phyloP scores from a whole-genome alignment of 2,329 filamentous ascomycete genomes.

The Mycosphaerella arachidis region DNA sequence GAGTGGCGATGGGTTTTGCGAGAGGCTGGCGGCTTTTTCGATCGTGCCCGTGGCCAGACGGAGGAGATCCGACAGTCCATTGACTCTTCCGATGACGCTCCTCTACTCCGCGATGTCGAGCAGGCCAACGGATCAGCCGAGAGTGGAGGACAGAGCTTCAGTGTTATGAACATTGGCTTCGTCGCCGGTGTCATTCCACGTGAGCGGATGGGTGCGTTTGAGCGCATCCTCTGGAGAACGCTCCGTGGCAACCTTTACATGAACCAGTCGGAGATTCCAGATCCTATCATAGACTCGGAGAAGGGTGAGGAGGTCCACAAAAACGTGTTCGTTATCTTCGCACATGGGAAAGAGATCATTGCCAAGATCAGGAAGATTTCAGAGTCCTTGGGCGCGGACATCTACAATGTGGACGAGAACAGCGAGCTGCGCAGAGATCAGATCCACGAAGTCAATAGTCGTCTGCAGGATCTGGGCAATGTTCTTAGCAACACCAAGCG shows the following conservation, averaged over 20 bases:
- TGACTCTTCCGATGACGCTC: constrained; percentile 83
- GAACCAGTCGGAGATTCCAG: constrained; percentile 98
- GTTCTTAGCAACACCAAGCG: constrained; percentile 93
- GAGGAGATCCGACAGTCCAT: constrained; percentile 92
- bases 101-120: constrained; percentile 87
- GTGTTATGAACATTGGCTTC: constrained; percentile 98
- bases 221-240: constrained; percentile 95
- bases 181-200: constrained; percentile 92
- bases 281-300: constrained; percentile 83
- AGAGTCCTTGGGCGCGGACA: constrained; percentile 89
- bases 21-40: constrained; percentile 96
- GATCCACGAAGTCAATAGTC: constrained; percentile 94
- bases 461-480: constrained; percentile 83
- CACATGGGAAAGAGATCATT: constrained; percentile 95
- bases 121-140: constrained; percentile 52
- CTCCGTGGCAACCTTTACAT: constrained; percentile 98
- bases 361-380: constrained; percentile 99
- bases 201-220: constrained; percentile 89
- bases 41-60: constrained; percentile 89
- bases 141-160: constrained; percentile 54
- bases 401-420: constrained; percentile 97
- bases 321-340: constrained; percentile 99
- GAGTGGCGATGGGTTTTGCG: constrained; percentile 98
- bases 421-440: constrained; percentile 91
- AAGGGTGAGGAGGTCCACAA: constrained; percentile 91